phyloP scores from a whole-genome alignment of 2,329 filamentous ascomycete species.

The Cercospora zeae-maydis region DNA sequence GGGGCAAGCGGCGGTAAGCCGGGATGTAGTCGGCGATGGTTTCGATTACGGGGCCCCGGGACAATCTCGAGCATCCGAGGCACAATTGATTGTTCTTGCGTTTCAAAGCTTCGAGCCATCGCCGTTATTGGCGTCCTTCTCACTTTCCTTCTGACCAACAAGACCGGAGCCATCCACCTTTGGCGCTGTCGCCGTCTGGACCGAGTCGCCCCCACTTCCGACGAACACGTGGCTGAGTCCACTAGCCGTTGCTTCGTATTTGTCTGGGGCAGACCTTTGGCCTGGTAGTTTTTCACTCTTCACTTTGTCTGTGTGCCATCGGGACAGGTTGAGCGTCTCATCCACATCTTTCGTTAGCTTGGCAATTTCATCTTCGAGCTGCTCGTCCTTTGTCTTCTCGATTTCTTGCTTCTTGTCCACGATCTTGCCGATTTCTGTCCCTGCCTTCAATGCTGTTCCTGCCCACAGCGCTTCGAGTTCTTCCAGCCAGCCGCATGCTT shows the following conservation, averaged over 20 bases:
- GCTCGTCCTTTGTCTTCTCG: conserved; percentile 52
- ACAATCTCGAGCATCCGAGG: not conserved
- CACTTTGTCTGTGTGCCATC: conserved; percentile 43
- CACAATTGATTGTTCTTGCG: not conserved
- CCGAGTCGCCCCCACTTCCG: not conserved
- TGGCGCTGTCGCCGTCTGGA: not conserved
- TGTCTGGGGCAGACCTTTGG: conserved; percentile 2
- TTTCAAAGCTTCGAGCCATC: conserved; percentile 6
- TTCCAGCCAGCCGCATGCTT: conserved; percentile 76
- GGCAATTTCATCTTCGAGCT: conserved; percentile 55
- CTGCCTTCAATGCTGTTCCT: conserved; percentile 58
- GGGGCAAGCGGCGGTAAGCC: not conserved
- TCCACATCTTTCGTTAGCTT: conserved; percentile 58
- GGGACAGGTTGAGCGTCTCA: conserved; percentile 50
- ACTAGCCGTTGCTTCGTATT: conserved; percentile 3
- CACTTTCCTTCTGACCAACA: not conserved
- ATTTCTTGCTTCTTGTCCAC: conserved; percentile 23
- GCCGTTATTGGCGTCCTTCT: not conserved
- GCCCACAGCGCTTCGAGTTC: conserved; percentile 79
- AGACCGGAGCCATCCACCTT: conserved; percentile 2
- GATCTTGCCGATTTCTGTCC: conserved; percentile 38
- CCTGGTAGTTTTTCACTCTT: conserved; percentile 21
- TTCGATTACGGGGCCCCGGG: not conserved
- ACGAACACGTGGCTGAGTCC: conserved; percentile 16
- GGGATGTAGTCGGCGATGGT: not conserved